These are phyloP conservation scores for Termitomyces sp. DNA, from an alignment of 768 basidiomycete species.

Conservation along the genomic window DNA sequence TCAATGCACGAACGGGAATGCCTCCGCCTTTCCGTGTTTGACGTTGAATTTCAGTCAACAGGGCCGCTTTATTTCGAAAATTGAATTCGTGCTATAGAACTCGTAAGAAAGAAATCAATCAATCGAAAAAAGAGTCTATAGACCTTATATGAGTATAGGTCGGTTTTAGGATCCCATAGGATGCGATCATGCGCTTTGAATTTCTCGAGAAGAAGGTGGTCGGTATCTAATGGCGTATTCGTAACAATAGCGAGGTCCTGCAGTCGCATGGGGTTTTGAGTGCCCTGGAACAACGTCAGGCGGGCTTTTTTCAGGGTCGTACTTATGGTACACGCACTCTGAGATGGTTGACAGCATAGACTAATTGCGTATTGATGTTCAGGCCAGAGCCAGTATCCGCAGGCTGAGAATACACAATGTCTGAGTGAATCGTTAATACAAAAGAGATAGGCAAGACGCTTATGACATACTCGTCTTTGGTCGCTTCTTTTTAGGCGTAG, in stretches of 20 bases:
- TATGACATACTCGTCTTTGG: slow-evolving; percentile 59
- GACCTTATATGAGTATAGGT: slow-evolving; percentile 85
- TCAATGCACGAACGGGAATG: slow-evolving; percentile 76
- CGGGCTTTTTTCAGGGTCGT: slow-evolving; percentile 3
- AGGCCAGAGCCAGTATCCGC: slow-evolving; percentile 79
- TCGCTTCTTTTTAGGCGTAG: slow-evolving; percentile 53
- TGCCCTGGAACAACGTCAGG: slow-evolving; percentile 35
- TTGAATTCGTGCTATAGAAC: slow-evolving; percentile 75
- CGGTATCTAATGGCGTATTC: slow-evolving; percentile 72
- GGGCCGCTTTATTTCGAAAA: slow-evolving; percentile 78
- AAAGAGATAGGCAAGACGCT: slow-evolving; percentile 9
- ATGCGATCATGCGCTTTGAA: slow-evolving; percentile 83
- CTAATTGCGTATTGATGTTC: slow-evolving; percentile 84
- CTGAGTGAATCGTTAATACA: slow-evolving; percentile 32
- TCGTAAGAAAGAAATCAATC: background rate
- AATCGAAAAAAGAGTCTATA: slow-evolving; percentile 15
- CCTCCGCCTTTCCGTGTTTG: slow-evolving; percentile 83
- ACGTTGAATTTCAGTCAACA: slow-evolving; percentile 83
- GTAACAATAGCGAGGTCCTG: slow-evolving; percentile 86
- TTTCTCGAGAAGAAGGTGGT: slow-evolving; percentile 68
- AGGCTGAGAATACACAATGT: slow-evolving; percentile 82
- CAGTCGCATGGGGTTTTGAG: slow-evolving; percentile 78
- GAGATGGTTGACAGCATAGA: slow-evolving; percentile 79
- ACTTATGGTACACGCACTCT: slow-evolving; percentile 46
- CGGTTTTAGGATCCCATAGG: slow-evolving; percentile 76